These are phyloP conservation scores for Sedum album DNA, from an alignment of 164 flowering plant genomes.

Conservation along the genomic window DNA sequence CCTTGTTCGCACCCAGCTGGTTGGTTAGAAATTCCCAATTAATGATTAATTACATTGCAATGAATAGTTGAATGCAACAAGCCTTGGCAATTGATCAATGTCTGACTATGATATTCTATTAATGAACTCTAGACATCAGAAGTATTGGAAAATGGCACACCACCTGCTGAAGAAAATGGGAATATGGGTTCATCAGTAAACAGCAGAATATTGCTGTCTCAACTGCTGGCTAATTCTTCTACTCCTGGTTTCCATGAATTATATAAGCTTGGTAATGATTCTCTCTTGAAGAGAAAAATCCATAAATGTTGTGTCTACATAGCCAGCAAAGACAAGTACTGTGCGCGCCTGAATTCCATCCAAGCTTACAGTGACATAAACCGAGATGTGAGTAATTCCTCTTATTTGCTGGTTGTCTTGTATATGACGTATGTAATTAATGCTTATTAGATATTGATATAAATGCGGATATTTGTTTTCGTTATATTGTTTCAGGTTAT, in stretches of 20 bases:
- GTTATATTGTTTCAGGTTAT: constrained; percentile 44
- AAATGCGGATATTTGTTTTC: background rate
- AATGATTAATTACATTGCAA: background rate
- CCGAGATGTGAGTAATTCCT: constrained; percentile 71
- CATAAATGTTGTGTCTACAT: constrained; percentile 94
- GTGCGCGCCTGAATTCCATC: constrained; percentile 77
- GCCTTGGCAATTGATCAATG: constrained; percentile 6
- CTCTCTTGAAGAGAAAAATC: constrained; percentile 33
- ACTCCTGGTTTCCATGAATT: constrained; percentile 60
- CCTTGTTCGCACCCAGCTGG: constrained; percentile 92
- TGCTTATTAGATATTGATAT: background rate
- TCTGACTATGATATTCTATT: constrained; percentile 12
- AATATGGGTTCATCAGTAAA: constrained; percentile 30
- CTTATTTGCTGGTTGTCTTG: background rate
- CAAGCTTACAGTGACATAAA: constrained; percentile 93
- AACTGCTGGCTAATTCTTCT: constrained; percentile 46
- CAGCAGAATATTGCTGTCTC: constrained; percentile 44
- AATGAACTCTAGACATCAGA: constrained; percentile 53
- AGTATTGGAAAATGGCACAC: constrained; percentile 29
- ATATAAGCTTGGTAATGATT: constrained; percentile 34
- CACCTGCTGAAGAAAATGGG: constrained; percentile 62
- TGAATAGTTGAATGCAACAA: background rate
- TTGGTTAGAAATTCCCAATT: constrained; percentile 36
- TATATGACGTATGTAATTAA: background rate
- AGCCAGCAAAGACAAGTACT: constrained; percentile 68